Conservation (phyloP, 1,284 basidiomycete genomes). For the Vanrija sp. region DNA sequence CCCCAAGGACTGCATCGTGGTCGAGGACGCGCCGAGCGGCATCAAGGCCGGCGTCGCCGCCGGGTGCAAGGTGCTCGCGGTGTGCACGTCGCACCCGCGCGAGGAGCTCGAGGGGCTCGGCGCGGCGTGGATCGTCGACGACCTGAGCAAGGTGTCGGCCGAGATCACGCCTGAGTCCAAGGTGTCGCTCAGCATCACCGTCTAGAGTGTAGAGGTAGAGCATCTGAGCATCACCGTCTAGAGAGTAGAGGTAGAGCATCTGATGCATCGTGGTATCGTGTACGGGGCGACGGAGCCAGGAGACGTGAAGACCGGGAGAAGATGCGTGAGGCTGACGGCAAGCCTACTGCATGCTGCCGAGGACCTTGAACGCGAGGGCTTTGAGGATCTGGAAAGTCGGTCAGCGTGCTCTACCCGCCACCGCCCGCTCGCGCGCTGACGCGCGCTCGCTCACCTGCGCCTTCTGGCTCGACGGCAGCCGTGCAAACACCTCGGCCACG, state of each 20-base stretch:
- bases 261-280: not conserved
- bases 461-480: slow-evolving; percentile 73
- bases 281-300: not conserved
- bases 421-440: too few relatives aligned
- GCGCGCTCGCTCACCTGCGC: slow-evolving; percentile 65
- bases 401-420: slow-evolving; percentile 20
- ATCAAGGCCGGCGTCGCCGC: slow-evolving; percentile 67
- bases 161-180: slow-evolving; percentile 4
- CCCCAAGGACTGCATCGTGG: slow-evolving; percentile 56
- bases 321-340: too few relatives aligned
- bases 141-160: slow-evolving; percentile 27
- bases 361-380: slow-evolving; percentile 80
- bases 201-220: slow-evolving; percentile 20
- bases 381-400: slow-evolving; percentile 82
- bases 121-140: slow-evolving; percentile 48
- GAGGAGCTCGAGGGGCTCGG: slow-evolving; percentile 55
- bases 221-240: slow-evolving; percentile 22
- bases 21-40: slow-evolving; percentile 80
- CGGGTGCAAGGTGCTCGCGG: slow-evolving; percentile 68
- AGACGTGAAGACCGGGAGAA: not conserved
- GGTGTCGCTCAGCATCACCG: slow-evolving; percentile 12
- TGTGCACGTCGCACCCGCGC: slow-evolving; percentile 72
- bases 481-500: slow-evolving; percentile 83
- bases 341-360: slow-evolving; percentile 57
- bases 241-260: not conserved